Evolutionary conservation across 129 eudicot genomes (phyloP), one percentile per base, ranked within the genome.

Genomic region (Solidago caesia): DNA sequence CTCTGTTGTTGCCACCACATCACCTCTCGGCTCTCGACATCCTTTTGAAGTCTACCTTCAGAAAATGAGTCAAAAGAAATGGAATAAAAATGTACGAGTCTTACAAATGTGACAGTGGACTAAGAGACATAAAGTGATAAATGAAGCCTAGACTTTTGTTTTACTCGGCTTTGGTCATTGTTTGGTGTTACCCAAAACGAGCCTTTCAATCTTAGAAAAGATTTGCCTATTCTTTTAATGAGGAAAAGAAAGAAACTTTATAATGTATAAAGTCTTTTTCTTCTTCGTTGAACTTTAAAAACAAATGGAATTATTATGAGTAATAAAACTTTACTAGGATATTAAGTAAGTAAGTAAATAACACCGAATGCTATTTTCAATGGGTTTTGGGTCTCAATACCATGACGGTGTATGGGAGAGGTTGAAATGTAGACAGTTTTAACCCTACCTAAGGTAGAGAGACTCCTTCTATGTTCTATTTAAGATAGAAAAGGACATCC

Each of bases 171-270:
- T 71, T 53, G 47, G 68, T 44, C 41, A 43, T 8, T 71, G 52
- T 71, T 71, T 71, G 75, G 75, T 55, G 65, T 41, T 71, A 71
- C 65, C 59, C 75, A 71, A 71, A 71, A 55, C 62, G 4, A 55
- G 64, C 41, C 65, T 56, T 39, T 53, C 64, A 71, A 70, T 39
- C 64, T 55, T 53, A 49, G 49, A 53, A 52, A 71, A 71, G 64
- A 49, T 68, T 48, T 68, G 25, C 73, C 60, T 68, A 47, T 53
- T 12, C 21, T 53, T 49, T 68, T 43, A 42, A 41, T 5, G 15
- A 39, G 21, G 45, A 63, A 63, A 63, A 63, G 64, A 58, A 8
- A 21, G 4, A 21, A 58, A 21, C n/a, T 3, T 33, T 21, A 21
- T 21, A 43, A 47, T 21, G 63, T 0, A 14, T 14, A 49, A 64